Conservation (phyloP, 2,329 filamentous ascomycete genomes). For the Cytospora piceicola region DNA sequence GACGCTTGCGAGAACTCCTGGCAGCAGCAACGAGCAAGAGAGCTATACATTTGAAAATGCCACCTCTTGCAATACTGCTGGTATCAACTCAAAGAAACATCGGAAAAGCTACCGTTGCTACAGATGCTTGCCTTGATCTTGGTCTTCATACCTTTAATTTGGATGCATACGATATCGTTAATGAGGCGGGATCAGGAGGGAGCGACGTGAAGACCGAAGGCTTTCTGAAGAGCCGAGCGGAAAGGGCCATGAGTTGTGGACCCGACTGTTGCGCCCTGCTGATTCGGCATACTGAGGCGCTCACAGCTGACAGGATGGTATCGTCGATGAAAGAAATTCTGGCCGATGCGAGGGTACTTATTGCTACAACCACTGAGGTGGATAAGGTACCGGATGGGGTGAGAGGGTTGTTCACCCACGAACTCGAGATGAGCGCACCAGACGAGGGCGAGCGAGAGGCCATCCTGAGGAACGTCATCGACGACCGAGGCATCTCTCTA, state of each 20-base stretch:
- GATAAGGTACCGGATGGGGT: slow-evolving; percentile 93
- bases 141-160: slow-evolving; percentile 88
- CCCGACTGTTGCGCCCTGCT: slow-evolving; percentile 80
- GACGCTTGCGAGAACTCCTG: slow-evolving; percentile 81
- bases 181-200: slow-evolving; percentile 84
- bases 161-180: slow-evolving; percentile 90
- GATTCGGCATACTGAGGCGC: slow-evolving; percentile 86
- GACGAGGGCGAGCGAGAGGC: slow-evolving; percentile 91
- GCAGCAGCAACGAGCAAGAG: slow-evolving; percentile 86
- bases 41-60: slow-evolving; percentile 84
- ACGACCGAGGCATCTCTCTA: slow-evolving; percentile 74
- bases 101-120: slow-evolving; percentile 82
- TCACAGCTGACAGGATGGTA: slow-evolving; percentile 90
- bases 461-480: slow-evolving; percentile 78
- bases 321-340: slow-evolving; percentile 83
- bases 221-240: slow-evolving; percentile 83
- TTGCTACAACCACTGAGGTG: slow-evolving; percentile 93
- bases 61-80: slow-evolving; percentile 84
- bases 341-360: slow-evolving; percentile 76
- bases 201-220: slow-evolving; percentile 94
- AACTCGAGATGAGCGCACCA: slow-evolving; percentile 89
- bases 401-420: slow-evolving; percentile 89
- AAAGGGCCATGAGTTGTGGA: slow-evolving; percentile 87
- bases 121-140: slow-evolving; percentile 80
- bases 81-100: slow-evolving; percentile 92